Base-by-base conservation (phyloP, 805 yeast species). In the Metschnikowia peoriensis region DNA sequence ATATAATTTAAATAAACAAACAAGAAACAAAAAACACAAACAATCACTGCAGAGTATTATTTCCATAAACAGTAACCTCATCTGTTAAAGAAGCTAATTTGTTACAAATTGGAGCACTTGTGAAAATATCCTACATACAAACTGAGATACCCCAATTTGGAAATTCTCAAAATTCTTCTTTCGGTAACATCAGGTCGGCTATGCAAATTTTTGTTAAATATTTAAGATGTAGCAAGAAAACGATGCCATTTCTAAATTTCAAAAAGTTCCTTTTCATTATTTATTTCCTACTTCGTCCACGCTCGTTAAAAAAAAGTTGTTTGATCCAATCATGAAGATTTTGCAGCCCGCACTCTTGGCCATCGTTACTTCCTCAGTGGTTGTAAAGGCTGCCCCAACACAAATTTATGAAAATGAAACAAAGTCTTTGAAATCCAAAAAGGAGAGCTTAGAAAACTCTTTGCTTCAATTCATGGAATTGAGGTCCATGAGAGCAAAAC, bases 301-400 rank as follows among this genome's bases (percentile, higher is more conserved):
- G 38, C 40, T 53, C 56, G 56, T 41, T 52, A 17, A 17, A 15
- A 14, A 8, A 9, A 12, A 37, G 22, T 22, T 22, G 2, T 3
- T 22, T 12, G 14, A 4, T 15, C 46, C 7, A 17, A 22, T 10
- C 15, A 72, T 72, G 77, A 72, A 64, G 54, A 60, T 72, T 47
- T 54, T 73, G 40, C 59, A 66, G 28, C 48, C 76, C 22, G 53
- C 73, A 27, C 58, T 66, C 57, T 58, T 67, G 44, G 66, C 72
- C 38, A 38, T 72, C 15, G 57, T 66, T 46, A 70, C 70, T 10
- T 54, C 58, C 22, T 16, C 64, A 14, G 60, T 66, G 37, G 61
- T 66, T 11, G 64, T 65, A 29, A 57, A 62, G n/a, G 73, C 76
- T 32, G 74, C 75, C 7, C 76, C 77, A 28, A 56, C 71, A n/a